These are phyloP conservation scores for Trametes pubescens DNA, from an alignment of 1,284 basidiomycete species.

Conservation along the genomic window DNA sequence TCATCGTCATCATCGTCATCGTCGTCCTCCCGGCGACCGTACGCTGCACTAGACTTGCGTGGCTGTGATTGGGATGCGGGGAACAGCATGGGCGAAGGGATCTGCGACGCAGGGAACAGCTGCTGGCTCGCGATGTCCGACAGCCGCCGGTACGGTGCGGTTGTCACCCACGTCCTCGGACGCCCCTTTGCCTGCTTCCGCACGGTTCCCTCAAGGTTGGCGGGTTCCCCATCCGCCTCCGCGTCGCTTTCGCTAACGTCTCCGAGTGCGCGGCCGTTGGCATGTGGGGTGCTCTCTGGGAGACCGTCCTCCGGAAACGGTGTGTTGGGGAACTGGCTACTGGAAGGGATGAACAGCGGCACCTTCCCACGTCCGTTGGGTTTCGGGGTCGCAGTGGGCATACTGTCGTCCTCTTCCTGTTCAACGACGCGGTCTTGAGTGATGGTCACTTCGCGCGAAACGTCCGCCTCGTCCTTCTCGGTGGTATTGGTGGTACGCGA, in stretches of 20 bases:
- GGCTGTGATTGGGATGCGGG: conserved; percentile 35
- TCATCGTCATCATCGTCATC: conserved; percentile 45
- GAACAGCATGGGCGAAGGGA: conserved; percentile 45
- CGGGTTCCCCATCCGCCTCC: conserved; percentile 42
- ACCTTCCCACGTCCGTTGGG: conserved; percentile 17
- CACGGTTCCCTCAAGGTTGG: conserved; percentile 42
- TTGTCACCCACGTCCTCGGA: conserved; percentile 33
- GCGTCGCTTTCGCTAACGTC: conserved; percentile 33
- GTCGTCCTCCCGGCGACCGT: conserved; percentile 35
- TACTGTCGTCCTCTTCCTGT: not conserved
- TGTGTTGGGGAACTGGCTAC: conserved; percentile 39
- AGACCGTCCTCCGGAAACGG: conserved; percentile 23
- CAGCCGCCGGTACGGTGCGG: conserved; percentile 52
- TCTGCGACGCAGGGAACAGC: conserved; percentile 45
- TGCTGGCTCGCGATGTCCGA: conserved; percentile 60
- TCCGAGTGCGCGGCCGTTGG: conserved; percentile 46
- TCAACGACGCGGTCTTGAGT: conserved; percentile 9
- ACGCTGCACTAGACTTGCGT: conserved; percentile 35
- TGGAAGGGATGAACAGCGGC: conserved; percentile 44
- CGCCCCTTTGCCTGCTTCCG: conserved; percentile 36
- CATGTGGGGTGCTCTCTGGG: conserved; percentile 23
- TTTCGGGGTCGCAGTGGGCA: conserved; percentile 21
- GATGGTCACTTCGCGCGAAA: conserved; percentile 12
- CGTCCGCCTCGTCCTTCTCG: conserved; percentile 13
- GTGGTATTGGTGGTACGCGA: not conserved